Percentiles rank a stretch among this genome's conserved stretches.
These are phyloP conservation scores for Henckelia pumila DNA, from an alignment of 257 asterid species.

Conservation along the genomic window DNA sequence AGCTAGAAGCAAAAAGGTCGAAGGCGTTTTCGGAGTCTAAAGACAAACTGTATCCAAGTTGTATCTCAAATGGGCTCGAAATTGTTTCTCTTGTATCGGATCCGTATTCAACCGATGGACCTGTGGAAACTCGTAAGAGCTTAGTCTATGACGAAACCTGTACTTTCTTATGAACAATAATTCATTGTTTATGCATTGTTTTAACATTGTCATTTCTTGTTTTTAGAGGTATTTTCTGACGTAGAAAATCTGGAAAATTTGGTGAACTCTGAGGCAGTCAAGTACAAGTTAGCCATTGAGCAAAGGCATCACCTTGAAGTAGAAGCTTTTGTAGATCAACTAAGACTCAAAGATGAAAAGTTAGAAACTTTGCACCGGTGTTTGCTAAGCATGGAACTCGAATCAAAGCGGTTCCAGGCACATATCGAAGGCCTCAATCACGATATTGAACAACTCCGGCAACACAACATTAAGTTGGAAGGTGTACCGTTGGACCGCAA, in stretches of 20 bases:
- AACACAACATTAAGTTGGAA: constrained; percentile 61
- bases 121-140: constrained; percentile 56
- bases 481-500: constrained; percentile 49
- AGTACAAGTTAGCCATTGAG: constrained; percentile 43
- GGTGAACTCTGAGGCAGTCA: constrained; percentile 50
- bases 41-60: no score
- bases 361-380: constrained; percentile 76
- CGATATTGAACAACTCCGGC: constrained; percentile 52
- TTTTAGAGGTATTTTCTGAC: constrained; percentile 33
- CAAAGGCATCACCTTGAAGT: constrained; percentile 60
- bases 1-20: constrained; percentile 45
- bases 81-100: constrained; percentile 35
- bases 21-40: constrained; percentile 39
- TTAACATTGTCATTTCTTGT: constrained; percentile 1
- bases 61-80: constrained; percentile 37
- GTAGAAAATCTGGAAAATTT: constrained; percentile 47
- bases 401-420: constrained; percentile 62
- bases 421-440: constrained; percentile 56
- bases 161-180: no score
- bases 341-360: constrained; percentile 71
- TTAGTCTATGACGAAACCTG: no score
- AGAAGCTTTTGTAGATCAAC: constrained; percentile 84
- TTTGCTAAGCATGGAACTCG: constrained; percentile 69
- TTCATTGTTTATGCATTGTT: no score
- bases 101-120: constrained; percentile 36